Percentiles rank a stretch among this genome's conserved stretches.
phyloP scores from a whole-genome alignment of 1,284 basidiomycete species.

The Flammula alnicola region DNA sequence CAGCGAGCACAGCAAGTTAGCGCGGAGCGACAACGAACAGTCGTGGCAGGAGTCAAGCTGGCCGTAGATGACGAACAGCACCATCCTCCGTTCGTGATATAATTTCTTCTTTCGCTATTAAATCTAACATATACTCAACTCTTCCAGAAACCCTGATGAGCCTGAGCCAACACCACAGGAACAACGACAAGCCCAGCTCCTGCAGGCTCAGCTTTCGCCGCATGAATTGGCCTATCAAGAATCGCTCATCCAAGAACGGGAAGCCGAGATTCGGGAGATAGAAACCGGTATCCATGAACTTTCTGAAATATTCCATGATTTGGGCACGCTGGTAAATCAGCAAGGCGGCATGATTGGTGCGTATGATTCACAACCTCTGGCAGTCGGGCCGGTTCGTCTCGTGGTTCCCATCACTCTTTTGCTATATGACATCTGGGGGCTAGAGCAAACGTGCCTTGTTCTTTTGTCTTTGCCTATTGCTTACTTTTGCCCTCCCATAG shows the following conservation, averaged over 20 bases:
- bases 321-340: slow-evolving; percentile 93
- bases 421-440: neutral
- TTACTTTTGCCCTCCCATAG: slow-evolving; percentile 46
- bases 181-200: slow-evolving; percentile 72
- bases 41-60: slow-evolving; percentile 81
- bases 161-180: slow-evolving; percentile 43
- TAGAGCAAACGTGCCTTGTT: neutral
- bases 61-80: slow-evolving; percentile 72
- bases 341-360: slow-evolving; percentile 94
- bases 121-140: slow-evolving; percentile 6
- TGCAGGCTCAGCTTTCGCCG: slow-evolving; percentile 79
- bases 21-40: slow-evolving; percentile 84
- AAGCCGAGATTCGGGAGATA: slow-evolving; percentile 95
- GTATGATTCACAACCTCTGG: slow-evolving; percentile 31
- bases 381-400: neutral
- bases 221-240: slow-evolving; percentile 97
- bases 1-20: slow-evolving; percentile 91
- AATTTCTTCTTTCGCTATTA: slow-evolving; percentile 2
- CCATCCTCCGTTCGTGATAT: slow-evolving; percentile 28
- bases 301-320: slow-evolving; percentile 95
- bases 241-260: slow-evolving; percentile 93
- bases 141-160: slow-evolving; percentile 37
- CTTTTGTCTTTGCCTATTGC: neutral
- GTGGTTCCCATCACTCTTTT: neutral
- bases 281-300: slow-evolving; percentile 97